A percentile compares a stretch with the other conserved stretches of the same genome.
Evolutionary conservation across 2,329 filamentous ascomycete genomes (phyloP).

Genomic region (Herpotrichia juniperi): DNA sequence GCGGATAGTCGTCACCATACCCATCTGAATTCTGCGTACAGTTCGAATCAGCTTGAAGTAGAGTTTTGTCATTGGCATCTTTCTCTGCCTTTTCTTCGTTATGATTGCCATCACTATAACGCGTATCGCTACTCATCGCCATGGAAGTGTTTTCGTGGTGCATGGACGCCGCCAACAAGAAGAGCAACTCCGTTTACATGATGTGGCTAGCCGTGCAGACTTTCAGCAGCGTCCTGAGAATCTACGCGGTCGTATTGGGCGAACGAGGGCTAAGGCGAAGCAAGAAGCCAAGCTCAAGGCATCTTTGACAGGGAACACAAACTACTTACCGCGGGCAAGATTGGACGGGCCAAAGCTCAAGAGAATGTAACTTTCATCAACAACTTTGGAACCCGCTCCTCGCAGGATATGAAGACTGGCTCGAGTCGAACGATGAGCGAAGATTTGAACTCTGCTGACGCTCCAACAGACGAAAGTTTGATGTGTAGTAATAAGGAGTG

Average conservation of each 20-base stretch:
- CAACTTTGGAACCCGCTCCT: no score
- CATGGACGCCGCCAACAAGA: neutral
- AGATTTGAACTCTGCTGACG: no score
- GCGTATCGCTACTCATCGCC: slow-evolving; percentile 21
- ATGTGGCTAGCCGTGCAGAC: neutral
- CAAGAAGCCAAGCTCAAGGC: neutral
- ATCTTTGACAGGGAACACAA: neutral
- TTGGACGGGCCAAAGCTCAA: neutral
- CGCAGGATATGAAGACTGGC: no score
- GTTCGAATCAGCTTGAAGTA: slow-evolving; percentile 1
- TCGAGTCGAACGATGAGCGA: no score
- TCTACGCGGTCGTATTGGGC: neutral
- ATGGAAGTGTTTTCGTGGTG: slow-evolving; percentile 8
- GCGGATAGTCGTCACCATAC: slow-evolving; percentile 19
- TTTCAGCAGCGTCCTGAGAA: neutral
- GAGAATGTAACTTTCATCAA: neutral
- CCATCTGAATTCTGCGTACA: slow-evolving; percentile 13
- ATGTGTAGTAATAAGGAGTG: no score
- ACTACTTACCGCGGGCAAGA: neutral
- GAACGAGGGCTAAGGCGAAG: neutral
- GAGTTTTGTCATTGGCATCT: slow-evolving; percentile 8
- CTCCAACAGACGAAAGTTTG: no score
- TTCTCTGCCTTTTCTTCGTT: slow-evolving; percentile 12
- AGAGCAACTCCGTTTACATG: neutral
- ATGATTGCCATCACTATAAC: slow-evolving; percentile 23